Evolutionary conservation across 495 filamentous ascomycete species (phyloP).

Genomic region (Lichina pygmaea): DNA sequence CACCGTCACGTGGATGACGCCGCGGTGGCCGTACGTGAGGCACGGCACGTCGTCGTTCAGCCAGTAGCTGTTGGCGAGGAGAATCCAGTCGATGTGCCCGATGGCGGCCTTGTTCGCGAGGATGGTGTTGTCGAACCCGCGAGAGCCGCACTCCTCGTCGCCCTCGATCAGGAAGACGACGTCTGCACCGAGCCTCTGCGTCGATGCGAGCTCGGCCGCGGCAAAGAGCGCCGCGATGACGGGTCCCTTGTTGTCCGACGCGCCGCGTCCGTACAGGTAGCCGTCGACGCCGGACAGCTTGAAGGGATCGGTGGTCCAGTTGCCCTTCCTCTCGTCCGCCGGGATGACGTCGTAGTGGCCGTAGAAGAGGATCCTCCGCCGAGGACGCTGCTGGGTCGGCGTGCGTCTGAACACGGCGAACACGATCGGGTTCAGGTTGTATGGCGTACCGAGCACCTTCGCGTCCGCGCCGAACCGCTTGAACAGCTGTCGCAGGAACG

Average conservation of each 20-base stretch:
- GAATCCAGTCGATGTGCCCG: conserved; percentile 73
- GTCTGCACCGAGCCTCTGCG: conserved; percentile 54
- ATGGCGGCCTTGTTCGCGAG: conserved; percentile 55
- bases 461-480: conserved; percentile 74
- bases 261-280: conserved; percentile 88
- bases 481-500: conserved; percentile 67
- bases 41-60: conserved; percentile 86
- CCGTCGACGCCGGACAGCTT: conserved; percentile 63
- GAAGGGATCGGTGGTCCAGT: conserved; percentile 76
- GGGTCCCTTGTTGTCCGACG: conserved; percentile 91
- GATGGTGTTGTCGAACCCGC: conserved; percentile 64
- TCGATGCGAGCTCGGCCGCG: conserved; percentile 58
- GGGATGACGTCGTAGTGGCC: conserved; percentile 98
- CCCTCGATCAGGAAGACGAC: conserved; percentile 88
- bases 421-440: conserved; percentile 64
- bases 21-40: conserved; percentile 77
- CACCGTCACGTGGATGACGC: conserved; percentile 84
- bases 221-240: conserved; percentile 82
- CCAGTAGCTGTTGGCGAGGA: conserved; percentile 96
- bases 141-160: conserved; percentile 83
- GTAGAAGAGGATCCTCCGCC: conserved; percentile 85
- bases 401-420: conserved; percentile 65
- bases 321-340: conserved; percentile 47
- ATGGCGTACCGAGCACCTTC: conserved; percentile 51
- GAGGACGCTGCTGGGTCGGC: conserved; percentile 20